A percentile compares a stretch with the other conserved stretches of the same genome.
Conservation (phyloP, 768 basidiomycete species). For the Coprinopsis marcescibilis region DNA sequence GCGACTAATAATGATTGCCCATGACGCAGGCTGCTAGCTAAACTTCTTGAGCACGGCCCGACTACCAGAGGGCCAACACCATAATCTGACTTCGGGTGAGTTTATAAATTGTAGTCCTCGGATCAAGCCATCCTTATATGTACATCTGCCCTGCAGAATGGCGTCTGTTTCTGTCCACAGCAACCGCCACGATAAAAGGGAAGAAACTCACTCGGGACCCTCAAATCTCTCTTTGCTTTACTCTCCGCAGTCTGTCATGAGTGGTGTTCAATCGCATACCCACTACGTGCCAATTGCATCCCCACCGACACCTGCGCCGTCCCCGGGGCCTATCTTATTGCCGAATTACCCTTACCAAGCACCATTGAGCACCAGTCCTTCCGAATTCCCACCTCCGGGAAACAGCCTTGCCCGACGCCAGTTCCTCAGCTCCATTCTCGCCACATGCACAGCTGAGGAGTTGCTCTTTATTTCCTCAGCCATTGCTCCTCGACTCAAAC, state of each 20-base stretch:
- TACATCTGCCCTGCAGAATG: constrained; percentile 27
- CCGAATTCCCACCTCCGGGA: constrained; percentile 17
- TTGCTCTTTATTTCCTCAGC: constrained; percentile 60
- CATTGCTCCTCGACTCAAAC: constrained; percentile 59
- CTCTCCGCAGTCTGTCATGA: too few species aligned
- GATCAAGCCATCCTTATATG: constrained; percentile 31
- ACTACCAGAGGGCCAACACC: too few species aligned
- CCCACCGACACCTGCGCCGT: constrained; percentile 60
- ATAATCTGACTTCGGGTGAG: too few species aligned
- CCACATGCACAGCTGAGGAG: constrained; percentile 52
- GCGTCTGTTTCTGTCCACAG: constrained; percentile 43
- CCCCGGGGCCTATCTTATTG: constrained; percentile 34
- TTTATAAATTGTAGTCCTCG: too few species aligned
- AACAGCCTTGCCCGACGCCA: constrained; percentile 39
- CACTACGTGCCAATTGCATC: constrained; percentile 50
- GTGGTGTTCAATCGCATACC: neutral
- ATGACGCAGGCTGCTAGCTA: too few species aligned
- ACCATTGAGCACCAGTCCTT: too few species aligned
- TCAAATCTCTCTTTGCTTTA: too few species aligned
- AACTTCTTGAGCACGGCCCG: too few species aligned
- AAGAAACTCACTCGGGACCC: too few species aligned
- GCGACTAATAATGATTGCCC: too few species aligned
- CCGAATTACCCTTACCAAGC: constrained; percentile 17
- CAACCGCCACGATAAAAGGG: constrained; percentile 34
- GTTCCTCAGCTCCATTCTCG: constrained; percentile 45